Evolutionary conservation across 257 asterid genomes (phyloP).

Genomic region (Salvia hispanica): DNA sequence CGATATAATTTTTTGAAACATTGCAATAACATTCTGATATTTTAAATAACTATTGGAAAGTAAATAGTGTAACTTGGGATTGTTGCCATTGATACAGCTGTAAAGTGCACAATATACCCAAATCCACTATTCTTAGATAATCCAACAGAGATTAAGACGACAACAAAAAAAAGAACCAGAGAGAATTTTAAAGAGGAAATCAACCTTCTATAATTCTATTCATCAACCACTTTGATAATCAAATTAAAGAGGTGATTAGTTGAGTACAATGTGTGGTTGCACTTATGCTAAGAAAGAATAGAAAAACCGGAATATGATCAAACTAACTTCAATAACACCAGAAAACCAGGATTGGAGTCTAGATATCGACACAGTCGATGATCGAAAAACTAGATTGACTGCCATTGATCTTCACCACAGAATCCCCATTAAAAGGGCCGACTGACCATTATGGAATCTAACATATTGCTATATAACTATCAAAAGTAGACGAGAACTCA

Average conservation of each 20-base stretch:
- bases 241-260: not conserved
- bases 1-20: too few species aligned
- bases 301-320: constrained; percentile 5
- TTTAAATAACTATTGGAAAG: too few species aligned
- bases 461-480: constrained; percentile 15
- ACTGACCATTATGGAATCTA: constrained; percentile 16
- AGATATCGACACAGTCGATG: constrained; percentile 13
- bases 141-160: too few species aligned
- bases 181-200: too few species aligned
- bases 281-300: not conserved
- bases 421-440: constrained; percentile 11
- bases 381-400: not conserved
- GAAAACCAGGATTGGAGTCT: constrained; percentile 13
- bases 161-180: too few species aligned
- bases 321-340: not conserved
- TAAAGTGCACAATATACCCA: too few species aligned
- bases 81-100: too few species aligned
- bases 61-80: too few species aligned
- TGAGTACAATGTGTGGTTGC: constrained; percentile 3
- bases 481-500: constrained; percentile 3
- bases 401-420: constrained; percentile 4
- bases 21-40: too few species aligned
- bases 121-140: too few species aligned
- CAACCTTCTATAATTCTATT: too few species aligned
- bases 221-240: not conserved